Evolutionary conservation across 371 early-diverging fungal species (phyloP).

Genomic region (Mortierella sp.): DNA sequence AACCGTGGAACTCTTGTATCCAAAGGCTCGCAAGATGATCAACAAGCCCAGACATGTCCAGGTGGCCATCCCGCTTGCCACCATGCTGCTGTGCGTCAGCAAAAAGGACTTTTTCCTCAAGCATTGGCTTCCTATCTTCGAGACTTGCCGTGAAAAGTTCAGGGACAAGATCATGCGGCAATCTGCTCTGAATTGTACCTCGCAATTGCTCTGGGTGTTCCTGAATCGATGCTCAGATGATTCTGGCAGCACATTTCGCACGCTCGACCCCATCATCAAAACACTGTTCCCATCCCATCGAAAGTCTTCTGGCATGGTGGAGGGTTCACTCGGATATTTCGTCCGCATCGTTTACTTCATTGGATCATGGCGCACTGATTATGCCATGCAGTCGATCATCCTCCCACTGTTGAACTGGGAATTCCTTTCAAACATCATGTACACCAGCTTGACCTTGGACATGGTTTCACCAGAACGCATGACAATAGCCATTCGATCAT

Average conservation of each 20-base stretch:
- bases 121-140: constrained; percentile 81
- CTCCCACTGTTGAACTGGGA: constrained; percentile 75
- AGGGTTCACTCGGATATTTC: constrained; percentile 78
- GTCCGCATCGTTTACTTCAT: constrained; percentile 86
- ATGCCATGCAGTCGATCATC: constrained; percentile 78
- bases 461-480: constrained; percentile 77
- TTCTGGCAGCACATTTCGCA: constrained; percentile 32
- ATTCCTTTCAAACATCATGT: constrained; percentile 56
- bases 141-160: constrained; percentile 80
- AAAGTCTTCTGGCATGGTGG: constrained; percentile 76
- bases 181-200: constrained; percentile 81
- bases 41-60: constrained; percentile 83
- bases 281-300: constrained; percentile 77
- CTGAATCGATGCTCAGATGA: constrained; percentile 78
- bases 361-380: constrained; percentile 82
- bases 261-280: constrained; percentile 68
- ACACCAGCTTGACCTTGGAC: constrained; percentile 58
- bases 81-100: constrained; percentile 90
- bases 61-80: constrained; percentile 87
- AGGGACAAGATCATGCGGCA: constrained; percentile 70
- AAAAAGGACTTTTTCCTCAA: constrained; percentile 87
- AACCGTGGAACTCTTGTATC: constrained; percentile 89
- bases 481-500: constrained; percentile 79
- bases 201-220: constrained; percentile 93
- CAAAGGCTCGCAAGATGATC: constrained; percentile 92